Evolutionary conservation across 768 basidiomycete genomes (phyloP), one percentile per base, ranked within the genome.

Genomic region (Leccinum aurantiacum): DNA sequence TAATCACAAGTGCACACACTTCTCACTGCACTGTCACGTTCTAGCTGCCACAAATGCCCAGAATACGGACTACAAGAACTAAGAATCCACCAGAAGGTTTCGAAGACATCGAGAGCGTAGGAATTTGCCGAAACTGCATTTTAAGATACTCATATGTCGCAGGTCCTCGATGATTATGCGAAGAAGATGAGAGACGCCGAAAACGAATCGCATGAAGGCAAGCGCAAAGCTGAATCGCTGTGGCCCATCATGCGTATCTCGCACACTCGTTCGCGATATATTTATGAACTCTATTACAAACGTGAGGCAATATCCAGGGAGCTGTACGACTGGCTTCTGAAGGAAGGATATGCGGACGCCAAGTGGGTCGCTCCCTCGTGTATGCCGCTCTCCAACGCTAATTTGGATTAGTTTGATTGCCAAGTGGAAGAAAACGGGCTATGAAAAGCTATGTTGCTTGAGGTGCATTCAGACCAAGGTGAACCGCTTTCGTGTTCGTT

Each of bases 131-230:
- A 33, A 9, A 2, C 10, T 15, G 11, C 33, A 15, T 56, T 37
- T 24, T 41, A 3, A 53, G 35, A 46, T 8, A 55, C 59, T 69
- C n/a, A 72, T 25, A 15, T 24, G 9, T 37, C 24, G 25, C 63
- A 96, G 90, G 89, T 98, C 67, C 89, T 98, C 65, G 97, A 98
- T 66, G 97, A 98, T 77, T 99, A 98, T 74, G 91, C 93, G 48
- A 93, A 94, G 80, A 98, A 97, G 80, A 99, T 99, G 97, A 82
- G 97, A 57, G 97, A 99, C 75, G 97, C 92, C 1, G 97, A 99
- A 81, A 97, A 95, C 70, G 97, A 99, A 77, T 88, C 89, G 2
- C 97, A 99, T 73, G 97, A 99, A 74, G 97, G 97, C 63, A 98
- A 99, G 75, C 92, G 95, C 73, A 94, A 91, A 76, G 85, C 89